These are phyloP conservation scores for Pseudogymnoascus destructans DNA, from an alignment of 2,329 filamentous ascomycete genomes.

Conservation along the genomic window DNA sequence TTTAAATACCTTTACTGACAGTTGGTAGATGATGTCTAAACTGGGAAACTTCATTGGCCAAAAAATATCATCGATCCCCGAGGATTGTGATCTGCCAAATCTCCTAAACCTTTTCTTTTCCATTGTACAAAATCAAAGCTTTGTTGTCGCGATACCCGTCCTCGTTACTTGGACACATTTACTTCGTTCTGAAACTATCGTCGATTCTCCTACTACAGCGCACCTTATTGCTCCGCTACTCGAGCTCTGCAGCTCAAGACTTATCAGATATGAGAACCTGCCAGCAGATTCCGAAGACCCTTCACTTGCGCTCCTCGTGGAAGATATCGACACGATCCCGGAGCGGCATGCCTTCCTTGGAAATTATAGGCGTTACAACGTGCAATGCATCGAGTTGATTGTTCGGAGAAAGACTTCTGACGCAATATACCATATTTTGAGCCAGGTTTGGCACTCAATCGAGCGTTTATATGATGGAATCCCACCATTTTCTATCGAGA, in stretches of 20 bases:
- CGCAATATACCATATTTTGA: conserved; percentile 77
- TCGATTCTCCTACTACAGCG: conserved; percentile 46
- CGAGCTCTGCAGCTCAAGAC: conserved; percentile 67
- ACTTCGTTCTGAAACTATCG: conserved; percentile 57
- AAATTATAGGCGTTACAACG: conserved; percentile 87
- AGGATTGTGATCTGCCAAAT: conserved; percentile 51
- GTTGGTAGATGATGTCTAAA: conserved; percentile 61
- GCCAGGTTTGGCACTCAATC: conserved; percentile 60
- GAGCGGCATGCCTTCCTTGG: conserved; percentile 91
- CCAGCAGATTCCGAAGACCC: conserved; percentile 71
- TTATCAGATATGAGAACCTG: conserved; percentile 78
- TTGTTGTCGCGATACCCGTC: conserved; percentile 86
- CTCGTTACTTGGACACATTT: conserved; percentile 82
- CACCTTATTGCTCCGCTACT: conserved; percentile 61
- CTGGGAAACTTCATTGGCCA: conserved; percentile 74
- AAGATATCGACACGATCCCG: conserved; percentile 89
- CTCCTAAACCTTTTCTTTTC: conserved; percentile 70
- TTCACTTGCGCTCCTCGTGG: conserved; percentile 68
- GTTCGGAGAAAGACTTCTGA: conserved; percentile 72
- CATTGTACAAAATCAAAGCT: conserved; percentile 71
- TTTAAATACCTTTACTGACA: conserved; percentile 4
- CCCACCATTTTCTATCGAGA: conserved; percentile 48
- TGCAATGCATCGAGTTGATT: conserved; percentile 74
- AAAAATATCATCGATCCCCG: conserved; percentile 54
- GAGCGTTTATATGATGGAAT: conserved; percentile 62